Evolutionary conservation across 495 filamentous ascomycete species (phyloP), one percentile per base, ranked within the genome.

Genomic region (Aspergillus steynii): DNA sequence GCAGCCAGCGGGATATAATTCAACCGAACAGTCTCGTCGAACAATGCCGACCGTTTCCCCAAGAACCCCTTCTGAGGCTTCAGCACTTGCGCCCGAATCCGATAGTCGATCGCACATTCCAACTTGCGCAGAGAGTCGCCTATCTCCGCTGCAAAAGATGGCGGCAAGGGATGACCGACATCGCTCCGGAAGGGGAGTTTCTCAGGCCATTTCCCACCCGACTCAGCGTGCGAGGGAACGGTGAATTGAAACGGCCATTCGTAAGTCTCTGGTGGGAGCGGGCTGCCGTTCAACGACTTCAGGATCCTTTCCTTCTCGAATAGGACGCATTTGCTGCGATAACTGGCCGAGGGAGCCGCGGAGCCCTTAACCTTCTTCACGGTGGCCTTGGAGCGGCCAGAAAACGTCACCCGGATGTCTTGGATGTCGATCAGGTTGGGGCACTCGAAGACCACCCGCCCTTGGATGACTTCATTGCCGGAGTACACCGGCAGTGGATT

Each of bases 221-320:
- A 55, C 29, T 56, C 51, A 2, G 55, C 52, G 15, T 55, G 29
- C 29, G 50, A 51, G 14, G 62, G 62, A 26, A 65, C 58, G 2
- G 7, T 15, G 20, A 65, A 65, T n/a, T 58, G 29, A 29, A 65
- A 65, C 14, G 57, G 58, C 62, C 62, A 65, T 50, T 61, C 59
- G 25, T 65, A 61, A 5, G 54, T 58, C 2, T 59, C 55, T 5
- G 58, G 62, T 4, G 28, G 4, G 29, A 65, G 15, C 4, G 53
- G 42, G 3, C 29, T 55, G 26, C 62, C 62, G 6, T 58, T 54
- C 6, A 14, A 3, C 25, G 45, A n/a, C 28, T 29, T 26, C 8
- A 65, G 53, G 26, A 65, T 61, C 4, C 34, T 34, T 15, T 65
- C 58, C 48, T 61, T 53, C 42, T 58, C 55, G 50, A 65, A 65